Percentiles rank a stretch among this genome's conserved stretches.
Conservation (phyloP, 2,329 filamentous ascomycete species). For the Fragosphaeria purpurea region DNA sequence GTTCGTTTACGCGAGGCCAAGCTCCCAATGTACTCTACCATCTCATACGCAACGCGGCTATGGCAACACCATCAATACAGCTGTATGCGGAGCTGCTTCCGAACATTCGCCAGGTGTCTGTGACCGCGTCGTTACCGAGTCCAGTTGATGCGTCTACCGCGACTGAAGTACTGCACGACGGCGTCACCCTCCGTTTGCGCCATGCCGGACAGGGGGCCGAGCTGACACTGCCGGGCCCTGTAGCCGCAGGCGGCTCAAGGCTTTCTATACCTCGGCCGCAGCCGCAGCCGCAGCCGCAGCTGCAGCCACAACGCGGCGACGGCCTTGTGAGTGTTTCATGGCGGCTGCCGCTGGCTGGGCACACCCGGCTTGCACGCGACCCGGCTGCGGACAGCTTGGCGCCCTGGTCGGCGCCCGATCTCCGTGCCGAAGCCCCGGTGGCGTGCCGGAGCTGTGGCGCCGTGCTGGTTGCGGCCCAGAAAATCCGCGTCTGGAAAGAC, state of each 20-base stretch:
- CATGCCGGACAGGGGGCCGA: constrained; percentile 30
- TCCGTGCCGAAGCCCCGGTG: constrained; percentile 31
- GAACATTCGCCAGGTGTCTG: constrained; percentile 54
- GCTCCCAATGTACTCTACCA: too few species aligned
- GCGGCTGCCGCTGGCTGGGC: constrained; percentile 35
- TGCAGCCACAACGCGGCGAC: too few species aligned
- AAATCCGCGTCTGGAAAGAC: constrained; percentile 66
- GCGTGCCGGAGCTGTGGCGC: constrained; percentile 30
- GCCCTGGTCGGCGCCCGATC: constrained; percentile 47
- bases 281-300: constrained; percentile 25
- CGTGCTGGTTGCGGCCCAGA: constrained; percentile 26
- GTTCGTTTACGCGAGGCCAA: too few species aligned
- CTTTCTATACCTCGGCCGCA: constrained; percentile 23
- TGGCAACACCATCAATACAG: constrained; percentile 1
- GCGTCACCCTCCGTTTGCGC: constrained; percentile 34
- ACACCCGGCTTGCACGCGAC: background rate
- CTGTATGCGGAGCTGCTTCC: constrained; percentile 57
- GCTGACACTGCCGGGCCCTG: constrained; percentile 34
- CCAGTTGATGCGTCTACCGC: constrained; percentile 31
- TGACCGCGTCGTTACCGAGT: constrained; percentile 41
- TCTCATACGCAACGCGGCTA: too few species aligned
- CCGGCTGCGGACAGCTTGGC: constrained; percentile 14
- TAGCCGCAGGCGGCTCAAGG: constrained; percentile 18
- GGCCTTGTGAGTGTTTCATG: constrained; percentile 24
- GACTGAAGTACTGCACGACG: constrained; percentile 34